Base-by-base conservation (phyloP, 2,329 filamentous ascomycete species). In the Xylariaceae sp. region DNA sequence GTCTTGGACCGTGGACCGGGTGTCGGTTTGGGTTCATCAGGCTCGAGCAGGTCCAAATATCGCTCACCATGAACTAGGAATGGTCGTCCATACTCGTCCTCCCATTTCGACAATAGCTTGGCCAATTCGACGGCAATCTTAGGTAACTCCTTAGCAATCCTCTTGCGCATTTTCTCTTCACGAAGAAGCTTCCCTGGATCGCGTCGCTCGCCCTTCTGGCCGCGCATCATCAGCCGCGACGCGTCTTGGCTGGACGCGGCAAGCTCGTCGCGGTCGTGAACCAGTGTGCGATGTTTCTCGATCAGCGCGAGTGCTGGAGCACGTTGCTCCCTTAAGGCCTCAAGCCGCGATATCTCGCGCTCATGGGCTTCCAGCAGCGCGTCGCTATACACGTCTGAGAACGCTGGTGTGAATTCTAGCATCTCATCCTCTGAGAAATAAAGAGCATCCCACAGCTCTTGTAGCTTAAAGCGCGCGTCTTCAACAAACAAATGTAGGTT, bases 401-500 rank as follows among this genome's bases (percentile, higher is more conserved):
- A 97, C 34, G 91, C 93, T 0, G 94, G 93, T 0, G 91, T 93
- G 58, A 98, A 98, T 56, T 96, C 91, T 45, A 97, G 80, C 91
- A 97, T 97, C 70, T 98, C 93, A 60, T 98, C 93, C 64, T 98
- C 93, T 0, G 88, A 95, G 62, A 94, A 91, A 71, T 93, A 97
- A 2, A 98, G 72, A 0, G 82, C 76, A 63, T 98, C 93, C 93
- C 94, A 98, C 1, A 98, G 80, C 61, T 94, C 91, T 66, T 97
- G 92, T 10, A 98, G 77, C 63, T 88, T 88, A 68, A 83, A 87
- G 33, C 94, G 81, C 17, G 92, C 86, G 70, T 98, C 93, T 64
- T 97, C 93, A 10, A 98, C 89, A 60, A 98, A 98, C 4, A 97
- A 69, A 63, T 96, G 91, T 52, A 98, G 75, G 60, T 98, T 96